Base-by-base conservation (phyloP, 2,329 filamentous ascomycete genomes). In the Didymella segeticola region DNA sequence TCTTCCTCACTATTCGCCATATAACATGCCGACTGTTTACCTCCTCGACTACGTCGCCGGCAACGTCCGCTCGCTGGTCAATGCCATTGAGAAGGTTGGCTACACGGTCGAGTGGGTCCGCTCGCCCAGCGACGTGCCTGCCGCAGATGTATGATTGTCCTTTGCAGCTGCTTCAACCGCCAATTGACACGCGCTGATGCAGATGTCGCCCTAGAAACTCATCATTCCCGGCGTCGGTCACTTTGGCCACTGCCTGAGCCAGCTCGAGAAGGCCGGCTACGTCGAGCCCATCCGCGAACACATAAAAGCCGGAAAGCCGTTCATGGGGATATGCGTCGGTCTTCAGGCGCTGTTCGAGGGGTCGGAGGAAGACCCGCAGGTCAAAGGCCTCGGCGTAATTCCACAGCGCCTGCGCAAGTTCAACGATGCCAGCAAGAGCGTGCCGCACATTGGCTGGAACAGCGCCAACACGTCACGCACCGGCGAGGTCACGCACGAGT, bases 391-490 rank as follows among this genome's bases (percentile, higher is more conserved):
- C 41, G 89, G 88, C 5, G 38, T 96, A 23, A 86, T 98, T 57
- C 86, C 88, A 37, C 85, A 84, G 31, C 79, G 78, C 10, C 83
- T 99, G 60, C 82, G 85, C 70, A 87, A 88, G 56, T 99, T 99
- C 78, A 80, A 91, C 71, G 86, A 90, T 72, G 74, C 77, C 26
- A 79, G 84, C 67, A 98, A 98, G 78, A 88, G 92, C 30, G 96
- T 99, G n/a, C 95, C 95, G 31, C 96, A 99, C 78, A 99, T 99
- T 74, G 95, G 95, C 49, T 99, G 95, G 95, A 99, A 99, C 77
- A 92, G 88, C 64, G 95, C 96, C 37, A 88, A 87, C 66, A 86
- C 88, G 1, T 72, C 76, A 58, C 66, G 75, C 56, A 62, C 78
- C 67, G 56, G 78, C 74, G 56, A 72, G 48, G 57, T 70, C 63